Evolutionary conservation across 371 early-diverging fungal species (phyloP).

Genomic region (Parasitella parasitica): DNA sequence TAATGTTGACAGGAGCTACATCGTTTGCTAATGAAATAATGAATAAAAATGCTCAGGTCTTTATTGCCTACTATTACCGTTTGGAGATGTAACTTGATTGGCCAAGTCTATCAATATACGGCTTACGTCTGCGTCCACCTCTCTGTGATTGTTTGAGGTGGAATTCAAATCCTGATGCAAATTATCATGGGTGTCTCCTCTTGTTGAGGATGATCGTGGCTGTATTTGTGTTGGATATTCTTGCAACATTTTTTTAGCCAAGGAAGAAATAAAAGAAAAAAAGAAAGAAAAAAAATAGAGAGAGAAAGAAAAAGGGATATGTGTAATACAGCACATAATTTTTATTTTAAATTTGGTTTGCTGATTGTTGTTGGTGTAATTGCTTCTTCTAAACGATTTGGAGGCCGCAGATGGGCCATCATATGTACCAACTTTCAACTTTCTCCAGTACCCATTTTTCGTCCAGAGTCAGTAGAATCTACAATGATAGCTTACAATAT

Average conservation of each 20-base stretch:
- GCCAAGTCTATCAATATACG: constrained; percentile 34
- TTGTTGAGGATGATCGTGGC: constrained; percentile 32
- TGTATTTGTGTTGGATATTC: constrained; percentile 29
- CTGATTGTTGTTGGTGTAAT: too few species aligned
- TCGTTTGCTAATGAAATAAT: background rate
- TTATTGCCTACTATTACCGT: background rate
- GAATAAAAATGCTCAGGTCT: background rate
- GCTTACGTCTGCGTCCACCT: constrained; percentile 34
- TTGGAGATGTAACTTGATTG: constrained; percentile 21
- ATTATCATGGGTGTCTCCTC: constrained; percentile 11
- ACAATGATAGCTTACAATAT: too few species aligned
- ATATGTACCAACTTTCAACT: too few species aligned
- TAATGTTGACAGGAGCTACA: background rate
- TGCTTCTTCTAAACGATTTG: too few species aligned
- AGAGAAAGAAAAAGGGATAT: background rate
- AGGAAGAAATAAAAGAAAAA: background rate
- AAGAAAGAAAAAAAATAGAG: background rate
- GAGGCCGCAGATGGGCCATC: too few species aligned
- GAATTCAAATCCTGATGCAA: background rate
- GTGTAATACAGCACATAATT: background rate
- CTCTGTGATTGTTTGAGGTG: constrained; percentile 3
- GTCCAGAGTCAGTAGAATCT: too few species aligned
- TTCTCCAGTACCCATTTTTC: too few species aligned
- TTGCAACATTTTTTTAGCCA: constrained; percentile 12
- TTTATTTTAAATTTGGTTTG: background rate